These are phyloP conservation scores for Pilaira anomala DNA, from an alignment of 192 early-diverging fungal species.

Conservation along the genomic window DNA sequence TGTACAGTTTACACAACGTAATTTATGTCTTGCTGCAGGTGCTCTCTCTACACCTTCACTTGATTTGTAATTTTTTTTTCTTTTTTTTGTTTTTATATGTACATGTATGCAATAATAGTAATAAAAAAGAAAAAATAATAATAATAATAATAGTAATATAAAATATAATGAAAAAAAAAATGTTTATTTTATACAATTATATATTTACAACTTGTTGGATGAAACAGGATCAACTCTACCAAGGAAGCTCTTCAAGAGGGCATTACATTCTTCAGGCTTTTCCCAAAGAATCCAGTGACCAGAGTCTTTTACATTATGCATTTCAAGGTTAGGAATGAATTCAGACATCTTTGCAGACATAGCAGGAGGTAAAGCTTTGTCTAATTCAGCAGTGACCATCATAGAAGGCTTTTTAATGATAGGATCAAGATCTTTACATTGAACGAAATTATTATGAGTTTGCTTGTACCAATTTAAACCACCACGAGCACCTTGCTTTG, in stretches of 20 bases:
- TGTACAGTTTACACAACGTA: constrained; percentile 80
- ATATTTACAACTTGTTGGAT: constrained; percentile 14
- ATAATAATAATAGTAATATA: too few species aligned
- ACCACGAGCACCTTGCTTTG: constrained; percentile 47
- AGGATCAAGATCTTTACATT: constrained; percentile 28
- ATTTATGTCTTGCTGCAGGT: constrained; percentile 83
- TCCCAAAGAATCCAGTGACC: constrained; percentile 43
- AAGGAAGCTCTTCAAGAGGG: constrained; percentile 25
- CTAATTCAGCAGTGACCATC: constrained; percentile 35
- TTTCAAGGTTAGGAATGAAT: constrained; percentile 30
- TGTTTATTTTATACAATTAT: neutral
- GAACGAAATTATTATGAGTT: constrained; percentile 26
- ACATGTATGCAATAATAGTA: too few species aligned
- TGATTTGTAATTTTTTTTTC: too few species aligned
- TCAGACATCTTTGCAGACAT: constrained; percentile 32
- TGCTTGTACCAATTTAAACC: constrained; percentile 57
- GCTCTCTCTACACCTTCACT: constrained; percentile 47
- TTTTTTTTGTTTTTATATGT: too few species aligned
- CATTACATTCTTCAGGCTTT: constrained; percentile 28
- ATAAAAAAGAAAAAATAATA: too few species aligned
- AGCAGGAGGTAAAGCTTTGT: constrained; percentile 32
- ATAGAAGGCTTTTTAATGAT: constrained; percentile 23
- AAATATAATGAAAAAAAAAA: too few species aligned
- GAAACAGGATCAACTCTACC: constrained; percentile 12
- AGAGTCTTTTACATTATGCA: constrained; percentile 19